Evolutionary conservation across 1,284 basidiomycete species (phyloP).

Genomic region (Mycosarcoma mackinlayi): DNA sequence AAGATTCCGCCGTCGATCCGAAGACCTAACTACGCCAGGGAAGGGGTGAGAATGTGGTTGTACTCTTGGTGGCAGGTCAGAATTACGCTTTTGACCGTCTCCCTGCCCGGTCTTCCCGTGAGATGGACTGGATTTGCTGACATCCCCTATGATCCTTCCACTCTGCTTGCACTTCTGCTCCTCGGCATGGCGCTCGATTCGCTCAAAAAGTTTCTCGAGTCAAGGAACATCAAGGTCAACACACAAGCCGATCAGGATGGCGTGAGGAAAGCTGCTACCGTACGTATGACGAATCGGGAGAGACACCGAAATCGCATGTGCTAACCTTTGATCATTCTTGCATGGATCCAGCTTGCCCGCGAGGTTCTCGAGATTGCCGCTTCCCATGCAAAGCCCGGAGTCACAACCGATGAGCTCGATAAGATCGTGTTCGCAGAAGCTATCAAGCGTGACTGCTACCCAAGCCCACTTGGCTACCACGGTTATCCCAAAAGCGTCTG

Average conservation of each 20-base stretch:
- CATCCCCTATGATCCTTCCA: constrained; percentile 14
- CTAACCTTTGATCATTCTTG: constrained; percentile 19
- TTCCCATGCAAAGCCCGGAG: constrained; percentile 83
- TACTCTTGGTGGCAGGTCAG: constrained; percentile 56
- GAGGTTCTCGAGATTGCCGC: constrained; percentile 93
- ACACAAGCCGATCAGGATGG: constrained; percentile 57
- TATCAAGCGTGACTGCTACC: constrained; percentile 91
- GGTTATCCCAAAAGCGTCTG: constrained; percentile 95
- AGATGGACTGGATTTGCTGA: constrained; percentile 16
- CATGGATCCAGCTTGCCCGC: constrained; percentile 76
- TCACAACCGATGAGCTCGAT: constrained; percentile 92
- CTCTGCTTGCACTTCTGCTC: constrained; percentile 31
- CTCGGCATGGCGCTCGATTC: constrained; percentile 34
- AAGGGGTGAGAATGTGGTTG: constrained; percentile 61
- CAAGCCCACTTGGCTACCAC: constrained; percentile 92
- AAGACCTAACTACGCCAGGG: constrained; percentile 66
- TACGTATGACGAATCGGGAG: constrained; percentile 7
- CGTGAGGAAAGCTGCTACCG: constrained; percentile 57
- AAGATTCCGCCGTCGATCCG: constrained; percentile 62
- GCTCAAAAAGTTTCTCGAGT: constrained; percentile 57
- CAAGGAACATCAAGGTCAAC: constrained; percentile 64
- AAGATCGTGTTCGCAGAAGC: constrained; percentile 92
- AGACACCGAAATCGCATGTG: not conserved
- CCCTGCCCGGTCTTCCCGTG: constrained; percentile 15
- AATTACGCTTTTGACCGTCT: constrained; percentile 45